Evolutionary conservation across 306 rosid genomes (phyloP), one percentile per base, ranked within the genome.

Genomic region (Quillaja saponaria): DNA sequence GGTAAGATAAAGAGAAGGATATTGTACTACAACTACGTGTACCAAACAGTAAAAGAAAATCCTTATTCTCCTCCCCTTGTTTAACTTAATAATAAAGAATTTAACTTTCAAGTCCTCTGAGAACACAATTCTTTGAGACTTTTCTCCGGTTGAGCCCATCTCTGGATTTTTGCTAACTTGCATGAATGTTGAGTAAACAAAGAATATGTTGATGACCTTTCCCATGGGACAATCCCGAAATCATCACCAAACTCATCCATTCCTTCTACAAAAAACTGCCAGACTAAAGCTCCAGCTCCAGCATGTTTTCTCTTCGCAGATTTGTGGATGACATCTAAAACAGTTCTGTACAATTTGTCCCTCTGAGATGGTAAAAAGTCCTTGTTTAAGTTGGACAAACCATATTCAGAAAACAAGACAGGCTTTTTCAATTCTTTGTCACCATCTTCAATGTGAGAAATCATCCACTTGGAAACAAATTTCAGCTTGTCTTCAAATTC

Each of bases 361-460:
- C 94, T 76, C 63, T 94, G 78, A 0, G 82, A 18, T 41, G 71
- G 76, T 0, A 80, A 76, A 47, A 74, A 91, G 74, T 83, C 86
- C 61, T 71, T 54, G 75, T 76, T 80, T 58, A 75, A 63, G 83
- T 85, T 78, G 35, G 99, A 87, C 71, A 85, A 71, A 17, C 99
- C 97, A 13, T 74, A 92, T 68, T 92, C 99, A 3, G 99, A 86
- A 78, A 89, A 94, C 87, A 94, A 66, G 57, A 94, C 82, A 7
- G 99, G 99, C 73, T 78, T 94, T 28, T 79, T 80, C 80, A 94
- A 73, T 52, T 72, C 84, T 63, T 58, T 84, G 65, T 87, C 84
- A 40, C 99, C 90, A 49, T 94, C 99, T 73, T 89, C 95, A 40
- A 94, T 94, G 83, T 94, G 99, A 49, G 99, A 89, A 50, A 39